Conservation (phyloP, 2,329 filamentous ascomycete species). For the Nectriaceae sp. region DNA sequence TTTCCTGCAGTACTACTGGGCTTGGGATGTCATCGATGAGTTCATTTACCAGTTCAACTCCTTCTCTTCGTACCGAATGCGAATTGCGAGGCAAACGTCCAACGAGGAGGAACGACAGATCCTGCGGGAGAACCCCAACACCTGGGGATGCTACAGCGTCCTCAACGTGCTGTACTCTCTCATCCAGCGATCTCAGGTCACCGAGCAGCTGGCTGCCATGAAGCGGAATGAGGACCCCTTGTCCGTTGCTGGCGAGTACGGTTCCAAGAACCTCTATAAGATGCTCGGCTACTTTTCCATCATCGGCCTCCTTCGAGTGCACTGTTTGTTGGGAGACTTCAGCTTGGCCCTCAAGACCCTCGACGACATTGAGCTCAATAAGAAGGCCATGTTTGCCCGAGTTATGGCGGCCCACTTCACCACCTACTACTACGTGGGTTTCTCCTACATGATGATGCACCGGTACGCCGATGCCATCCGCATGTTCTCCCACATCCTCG, state of each 20-base stretch:
- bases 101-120: conserved; percentile 92
- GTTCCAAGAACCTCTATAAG: conserved; percentile 89
- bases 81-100: conserved; percentile 77
- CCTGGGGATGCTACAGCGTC: conserved; percentile 99
- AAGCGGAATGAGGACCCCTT: conserved; percentile 91
- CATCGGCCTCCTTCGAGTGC: conserved; percentile 92
- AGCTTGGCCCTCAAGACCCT: conserved; percentile 97
- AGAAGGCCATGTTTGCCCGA: conserved; percentile 99
- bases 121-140: conserved; percentile 95
- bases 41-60: conserved; percentile 99
- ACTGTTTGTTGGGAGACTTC: conserved; percentile 96
- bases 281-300: conserved; percentile 99
- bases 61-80: conserved; percentile 95
- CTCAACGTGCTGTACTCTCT: conserved; percentile 99
- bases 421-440: conserved; percentile 99
- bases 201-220: conserved; percentile 92
- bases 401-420: conserved; percentile 99
- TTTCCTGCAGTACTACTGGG: conserved; percentile 85
- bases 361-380: conserved; percentile 99
- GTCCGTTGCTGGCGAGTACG: conserved; percentile 91
- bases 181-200: conserved; percentile 97
- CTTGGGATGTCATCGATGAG: conserved; percentile 99
- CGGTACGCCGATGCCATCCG: conserved; percentile 98
- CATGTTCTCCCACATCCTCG: conserved; percentile 99
- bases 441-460: conserved; percentile 99